phyloP scores from a whole-genome alignment of 2,329 filamentous ascomycete species.

The Cercospora janseana region DNA sequence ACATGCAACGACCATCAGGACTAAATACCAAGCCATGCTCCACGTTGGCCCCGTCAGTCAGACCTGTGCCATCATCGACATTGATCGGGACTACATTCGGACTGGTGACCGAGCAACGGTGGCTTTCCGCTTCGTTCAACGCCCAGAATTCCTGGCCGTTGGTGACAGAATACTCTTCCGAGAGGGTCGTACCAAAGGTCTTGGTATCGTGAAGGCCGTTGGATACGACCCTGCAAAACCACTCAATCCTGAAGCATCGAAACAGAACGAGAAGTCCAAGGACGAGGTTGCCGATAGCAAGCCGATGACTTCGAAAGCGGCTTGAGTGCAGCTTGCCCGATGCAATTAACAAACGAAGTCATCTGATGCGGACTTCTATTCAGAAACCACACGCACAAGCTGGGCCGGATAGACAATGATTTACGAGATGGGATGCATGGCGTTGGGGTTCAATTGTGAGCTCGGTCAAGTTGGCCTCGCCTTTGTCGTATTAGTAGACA shows the following conservation, averaged over 20 bases:
- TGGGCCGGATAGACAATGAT: not conserved
- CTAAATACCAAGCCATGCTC: slow-evolving; percentile 95
- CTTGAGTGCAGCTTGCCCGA: not conserved
- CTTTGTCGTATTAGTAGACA: no score
- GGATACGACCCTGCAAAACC: slow-evolving; percentile 71
- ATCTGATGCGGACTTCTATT: not conserved
- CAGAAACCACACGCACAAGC: no score
- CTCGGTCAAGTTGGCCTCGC: no score
- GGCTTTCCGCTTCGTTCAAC: slow-evolving; percentile 90
- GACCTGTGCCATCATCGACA: slow-evolving; percentile 95
- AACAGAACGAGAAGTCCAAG: not conserved
- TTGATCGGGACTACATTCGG: slow-evolving; percentile 91
- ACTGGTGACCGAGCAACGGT: slow-evolving; percentile 93
- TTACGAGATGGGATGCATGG: slow-evolving; percentile 1
- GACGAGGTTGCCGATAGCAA: not conserved
- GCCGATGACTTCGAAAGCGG: not conserved
- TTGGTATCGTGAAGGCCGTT: slow-evolving; percentile 89
- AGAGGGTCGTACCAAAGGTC: slow-evolving; percentile 89
- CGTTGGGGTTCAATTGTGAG: no score
- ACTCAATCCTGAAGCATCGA: slow-evolving; percentile 40
- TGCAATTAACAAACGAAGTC: not conserved
- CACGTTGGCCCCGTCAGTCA: slow-evolving; percentile 94
- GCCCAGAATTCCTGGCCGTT: slow-evolving; percentile 85
- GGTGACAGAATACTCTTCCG: slow-evolving; percentile 90
- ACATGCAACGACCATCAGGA: slow-evolving; percentile 95